These are phyloP conservation scores for Pythium plurisporium DNA, from an alignment of 352 stramenopile species.

Conservation along the genomic window DNA sequence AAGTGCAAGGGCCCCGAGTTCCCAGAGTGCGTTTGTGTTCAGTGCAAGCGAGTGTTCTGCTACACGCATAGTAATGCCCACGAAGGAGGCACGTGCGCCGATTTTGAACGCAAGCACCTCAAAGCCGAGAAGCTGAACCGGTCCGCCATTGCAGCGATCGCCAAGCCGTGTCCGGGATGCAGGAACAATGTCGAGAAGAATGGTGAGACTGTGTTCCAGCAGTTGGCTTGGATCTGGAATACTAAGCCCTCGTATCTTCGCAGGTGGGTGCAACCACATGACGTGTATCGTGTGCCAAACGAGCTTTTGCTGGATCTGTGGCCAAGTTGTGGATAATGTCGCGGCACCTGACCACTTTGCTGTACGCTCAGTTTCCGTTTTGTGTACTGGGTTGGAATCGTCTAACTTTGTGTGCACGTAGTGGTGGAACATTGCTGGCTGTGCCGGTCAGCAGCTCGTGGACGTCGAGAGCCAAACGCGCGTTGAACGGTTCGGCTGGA, in stretches of 20 bases:
- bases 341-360: constrained; percentile 86
- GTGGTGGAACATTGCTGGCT: constrained; percentile 79
- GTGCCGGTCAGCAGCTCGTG: constrained; percentile 65
- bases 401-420: neutral
- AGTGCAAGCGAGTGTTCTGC: constrained; percentile 67
- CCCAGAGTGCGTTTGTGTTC: constrained; percentile 46
- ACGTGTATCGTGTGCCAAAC: constrained; percentile 81
- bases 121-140: constrained; percentile 79
- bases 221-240: neutral
- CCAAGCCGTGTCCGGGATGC: constrained; percentile 84
- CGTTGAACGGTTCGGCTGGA: constrained; percentile 14
- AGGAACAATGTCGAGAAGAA: constrained; percentile 88
- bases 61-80: constrained; percentile 88
- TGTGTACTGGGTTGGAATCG: neutral
- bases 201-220: constrained; percentile 18
- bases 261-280: constrained; percentile 90
- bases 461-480: constrained; percentile 22
- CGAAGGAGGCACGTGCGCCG: constrained; percentile 53
- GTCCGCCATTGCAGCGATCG: constrained; percentile 69
- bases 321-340: constrained; percentile 77
- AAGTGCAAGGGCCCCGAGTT: constrained; percentile 29
- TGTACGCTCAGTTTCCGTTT: neutral
- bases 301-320: constrained; percentile 91
- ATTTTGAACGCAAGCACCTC: constrained; percentile 72
- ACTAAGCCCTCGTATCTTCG: neutral